Percentiles rank a stretch among this genome's conserved stretches.
These are phyloP conservation scores for Fusarium acutatum DNA, from an alignment of 2,329 filamentous ascomycete genomes.

Conservation along the genomic window DNA sequence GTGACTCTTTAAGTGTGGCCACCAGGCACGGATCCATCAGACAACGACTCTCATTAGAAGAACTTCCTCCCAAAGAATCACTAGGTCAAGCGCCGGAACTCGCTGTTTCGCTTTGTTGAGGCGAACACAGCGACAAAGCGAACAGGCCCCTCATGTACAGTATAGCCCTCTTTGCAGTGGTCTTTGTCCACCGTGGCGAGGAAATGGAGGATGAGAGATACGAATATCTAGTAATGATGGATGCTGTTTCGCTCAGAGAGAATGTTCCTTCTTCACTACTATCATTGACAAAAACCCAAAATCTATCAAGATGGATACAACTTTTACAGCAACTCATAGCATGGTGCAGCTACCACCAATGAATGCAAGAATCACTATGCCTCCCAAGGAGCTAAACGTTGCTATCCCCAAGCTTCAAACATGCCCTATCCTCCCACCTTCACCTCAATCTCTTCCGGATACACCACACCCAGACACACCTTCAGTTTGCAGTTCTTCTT, in stretches of 20 bases:
- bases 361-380: conserved; percentile 31
- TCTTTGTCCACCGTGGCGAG: conserved; percentile 7
- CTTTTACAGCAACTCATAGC: conserved; percentile 12
- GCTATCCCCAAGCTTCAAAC: conserved; percentile 4
- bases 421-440: conserved; percentile 11
- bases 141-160: conserved; percentile 5
- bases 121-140: conserved; percentile 33
- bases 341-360: conserved; percentile 21
- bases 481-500: not conserved
- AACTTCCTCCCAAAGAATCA: conserved; percentile 2
- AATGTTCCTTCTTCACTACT: not conserved
- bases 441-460: conserved; percentile 7
- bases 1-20: conserved; percentile 14
- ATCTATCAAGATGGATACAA: conserved; percentile 24
- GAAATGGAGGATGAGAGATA: not conserved
- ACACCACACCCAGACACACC: conserved; percentile 2
- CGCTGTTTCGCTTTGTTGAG: conserved; percentile 31
- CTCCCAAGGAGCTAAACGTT: conserved; percentile 23
- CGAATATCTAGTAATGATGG: conserved; percentile 26
- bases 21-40: conserved; percentile 22
- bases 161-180: conserved; percentile 11
- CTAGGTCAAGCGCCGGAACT: conserved; percentile 10
- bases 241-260: not conserved
- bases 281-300: not conserved
- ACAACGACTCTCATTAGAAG: conserved; percentile 16